Evolutionary conservation across 2,329 filamentous ascomycete species (phyloP).

Genomic region (Epichloe hybrida): DNA sequence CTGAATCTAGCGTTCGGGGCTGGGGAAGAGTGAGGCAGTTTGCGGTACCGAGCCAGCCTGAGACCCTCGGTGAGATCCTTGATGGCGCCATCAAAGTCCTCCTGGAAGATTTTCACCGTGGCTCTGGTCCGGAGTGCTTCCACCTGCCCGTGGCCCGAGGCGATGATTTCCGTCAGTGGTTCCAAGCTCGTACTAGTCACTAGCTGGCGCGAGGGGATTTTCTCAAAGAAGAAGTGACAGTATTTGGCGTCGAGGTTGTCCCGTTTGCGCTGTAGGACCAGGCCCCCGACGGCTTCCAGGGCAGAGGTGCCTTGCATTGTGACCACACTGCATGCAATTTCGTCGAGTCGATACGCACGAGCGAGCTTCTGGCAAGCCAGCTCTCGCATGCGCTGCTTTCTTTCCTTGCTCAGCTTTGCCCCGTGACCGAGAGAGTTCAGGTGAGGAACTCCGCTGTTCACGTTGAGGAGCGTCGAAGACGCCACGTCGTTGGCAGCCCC

Average conservation of each 20-base stretch:
- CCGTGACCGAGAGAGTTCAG: slow-evolving; percentile 26
- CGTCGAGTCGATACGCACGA: slow-evolving; percentile 66
- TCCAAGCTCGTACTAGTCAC: slow-evolving; percentile 57
- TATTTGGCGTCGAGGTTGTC: slow-evolving; percentile 63
- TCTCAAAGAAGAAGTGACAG: slow-evolving; percentile 88
- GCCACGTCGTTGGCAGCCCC: slow-evolving; percentile 62
- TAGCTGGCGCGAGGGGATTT: slow-evolving; percentile 61
- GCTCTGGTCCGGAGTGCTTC: slow-evolving; percentile 61
- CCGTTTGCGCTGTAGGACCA: slow-evolving; percentile 59
- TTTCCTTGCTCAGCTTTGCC: slow-evolving; percentile 58
- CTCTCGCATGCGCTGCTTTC: slow-evolving; percentile 67
- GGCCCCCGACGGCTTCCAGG: slow-evolving; percentile 60
- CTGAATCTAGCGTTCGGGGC: neutral
- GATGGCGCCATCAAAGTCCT: slow-evolving; percentile 56
- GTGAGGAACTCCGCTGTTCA: slow-evolving; percentile 24
- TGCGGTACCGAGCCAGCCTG: slow-evolving; percentile 31
- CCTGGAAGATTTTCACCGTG: slow-evolving; percentile 61
- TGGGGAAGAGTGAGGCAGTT: neutral
- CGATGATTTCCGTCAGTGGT: slow-evolving; percentile 54
- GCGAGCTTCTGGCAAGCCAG: slow-evolving; percentile 67
- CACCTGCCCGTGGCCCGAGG: slow-evolving; percentile 46
- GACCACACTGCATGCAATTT: slow-evolving; percentile 70
- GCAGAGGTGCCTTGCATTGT: slow-evolving; percentile 72
- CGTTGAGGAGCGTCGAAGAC: slow-evolving; percentile 47
- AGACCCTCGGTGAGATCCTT: slow-evolving; percentile 59